Evolutionary conservation across 2,329 filamentous ascomycete species (phyloP), one percentile per base, ranked within the genome.

Genomic region (Bipolaris zeicola): DNA sequence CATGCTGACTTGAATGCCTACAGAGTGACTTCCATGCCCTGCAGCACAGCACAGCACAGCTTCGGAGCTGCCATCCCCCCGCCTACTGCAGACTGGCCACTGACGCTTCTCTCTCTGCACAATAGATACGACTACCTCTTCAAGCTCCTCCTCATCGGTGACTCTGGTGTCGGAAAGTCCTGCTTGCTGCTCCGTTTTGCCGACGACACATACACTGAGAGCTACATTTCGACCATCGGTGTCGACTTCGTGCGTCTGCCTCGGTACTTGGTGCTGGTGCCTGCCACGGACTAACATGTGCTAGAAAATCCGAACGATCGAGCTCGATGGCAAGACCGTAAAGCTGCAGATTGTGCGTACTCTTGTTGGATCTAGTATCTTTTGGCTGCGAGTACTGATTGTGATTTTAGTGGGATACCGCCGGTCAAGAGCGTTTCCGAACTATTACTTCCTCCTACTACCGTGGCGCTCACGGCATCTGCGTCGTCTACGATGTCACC

Each of bases 371-470:
- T 46, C 41, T 18, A 50, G 20, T 39, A 11, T 38, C 24, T 18
- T 31, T 3, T 24, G 31, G 18, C 36, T 18, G 33, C 28, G 45
- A 33, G 41, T 47, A 56, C 58, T 74, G 42, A 74, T 61, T 44
- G 50, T 42, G 28, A 33, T 60, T 68, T 65, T 73, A 99, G 95
- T 99, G 95, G 95, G 95, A 99, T 80, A 99, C 95, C 61, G 95
- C 95, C 67, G 95, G 95, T 70, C 95, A 99, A 83, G 95, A 99
- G 83, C 92, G 95, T 75, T 99, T 99, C 92, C 90, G 95, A 79
- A 99, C 95, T 73, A 99, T 99, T 83, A 99, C 95, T 62, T 98
- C 94, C 39, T 98, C 95, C 61, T 99, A 99, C 87, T 99, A 99
- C 85, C 92, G 95, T 77, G 95, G 95, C 74, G 95, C 95, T 68